Conservation (phyloP, 78 protist genomes). For the Cavenderia fasciculata region DNA sequence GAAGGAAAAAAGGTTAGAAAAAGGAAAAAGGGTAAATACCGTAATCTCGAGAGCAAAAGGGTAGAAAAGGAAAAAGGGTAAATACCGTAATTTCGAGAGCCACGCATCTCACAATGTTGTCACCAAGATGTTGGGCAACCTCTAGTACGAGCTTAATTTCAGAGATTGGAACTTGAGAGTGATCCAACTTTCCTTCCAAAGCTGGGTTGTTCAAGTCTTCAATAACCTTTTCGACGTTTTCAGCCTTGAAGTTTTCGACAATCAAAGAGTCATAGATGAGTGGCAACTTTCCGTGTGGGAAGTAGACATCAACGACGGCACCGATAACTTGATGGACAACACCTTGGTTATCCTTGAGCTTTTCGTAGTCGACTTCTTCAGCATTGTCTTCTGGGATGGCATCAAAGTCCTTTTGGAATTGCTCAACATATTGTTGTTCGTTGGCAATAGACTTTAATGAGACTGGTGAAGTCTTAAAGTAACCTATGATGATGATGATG, state of each 20-base stretch:
- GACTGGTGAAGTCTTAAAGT: neutral
- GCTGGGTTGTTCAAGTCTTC: constrained; percentile 78
- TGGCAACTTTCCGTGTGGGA: constrained; percentile 95
- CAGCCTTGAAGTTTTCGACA: constrained; percentile 81
- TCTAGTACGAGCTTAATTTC: constrained; percentile 92
- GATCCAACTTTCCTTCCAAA: constrained; percentile 52
- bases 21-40: too few species aligned
- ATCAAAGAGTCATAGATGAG: constrained; percentile 96
- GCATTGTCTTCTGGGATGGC: constrained; percentile 17
- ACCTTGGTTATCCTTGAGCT: constrained; percentile 58
- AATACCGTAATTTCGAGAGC: constrained; percentile 99
- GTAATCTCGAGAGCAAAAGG: constrained; percentile 99
- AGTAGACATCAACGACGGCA: constrained; percentile 99
- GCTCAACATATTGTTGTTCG: constrained; percentile 8
- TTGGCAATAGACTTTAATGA: neutral
- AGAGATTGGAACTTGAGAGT: constrained; percentile 49
- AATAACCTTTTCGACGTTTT: constrained; percentile 71
- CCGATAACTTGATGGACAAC: constrained; percentile 96
- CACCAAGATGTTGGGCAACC: constrained; percentile 98
- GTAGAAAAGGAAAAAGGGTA: too few species aligned
- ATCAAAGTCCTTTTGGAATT: constrained; percentile 11
- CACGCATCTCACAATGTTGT: constrained; percentile 97
- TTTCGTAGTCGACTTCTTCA: constrained; percentile 18
- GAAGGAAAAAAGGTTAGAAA: too few species aligned
- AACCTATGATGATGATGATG: neutral